Evolutionary conservation across 495 filamentous ascomycete genomes (phyloP), one percentile per base, ranked within the genome.

Genomic region (Penicillium egyptiacum): DNA sequence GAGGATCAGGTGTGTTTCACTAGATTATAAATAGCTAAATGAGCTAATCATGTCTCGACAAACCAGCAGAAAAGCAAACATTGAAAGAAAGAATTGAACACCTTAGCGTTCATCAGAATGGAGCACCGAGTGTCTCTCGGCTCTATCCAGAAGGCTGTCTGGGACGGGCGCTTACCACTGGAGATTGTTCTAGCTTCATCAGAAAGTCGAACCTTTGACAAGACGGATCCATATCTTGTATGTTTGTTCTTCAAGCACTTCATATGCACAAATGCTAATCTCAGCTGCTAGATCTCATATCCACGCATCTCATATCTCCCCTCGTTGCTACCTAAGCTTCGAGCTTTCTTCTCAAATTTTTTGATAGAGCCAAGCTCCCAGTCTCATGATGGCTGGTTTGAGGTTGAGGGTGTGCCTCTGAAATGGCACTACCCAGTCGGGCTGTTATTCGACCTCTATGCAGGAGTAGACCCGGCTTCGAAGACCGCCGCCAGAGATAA

Each of bases 351-450:
- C 74, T 67, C 76, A 0, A 73, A 84, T 2, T 88, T 79, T 57
- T 81, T 95, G 20, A 96, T 93, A 64, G 70, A 87, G 51, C 77
- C 85, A 0, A 71, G 76, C 22, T 76, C 78, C 30, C 62, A 74
- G n/a, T 70, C 82, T 22, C 76, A 83, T 39, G 81, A 85, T 39
- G 87, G 84, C 25, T 90, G 88, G 87, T 81, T 91, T 50, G 83
- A 83, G 7, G 88, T 87, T 64, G 85, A 90, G 61, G 79, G 79
- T 31, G 85, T 98, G 70, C 86, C 92, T 63, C 70, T 92, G 76
- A 87, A 95, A 85, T 87, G 91, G 88, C 76, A 96, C 71, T 88
- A 96, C 55, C 88, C 93, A 2, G 73, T 93, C 30, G 94, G 95
- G 9, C 79, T 99, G 20, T 81, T 98, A 26, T 90, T 88, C 67